Evolutionary conservation across 108 stramenopile genomes (phyloP).

Genomic region (Licmophora abbreviata): DNA sequence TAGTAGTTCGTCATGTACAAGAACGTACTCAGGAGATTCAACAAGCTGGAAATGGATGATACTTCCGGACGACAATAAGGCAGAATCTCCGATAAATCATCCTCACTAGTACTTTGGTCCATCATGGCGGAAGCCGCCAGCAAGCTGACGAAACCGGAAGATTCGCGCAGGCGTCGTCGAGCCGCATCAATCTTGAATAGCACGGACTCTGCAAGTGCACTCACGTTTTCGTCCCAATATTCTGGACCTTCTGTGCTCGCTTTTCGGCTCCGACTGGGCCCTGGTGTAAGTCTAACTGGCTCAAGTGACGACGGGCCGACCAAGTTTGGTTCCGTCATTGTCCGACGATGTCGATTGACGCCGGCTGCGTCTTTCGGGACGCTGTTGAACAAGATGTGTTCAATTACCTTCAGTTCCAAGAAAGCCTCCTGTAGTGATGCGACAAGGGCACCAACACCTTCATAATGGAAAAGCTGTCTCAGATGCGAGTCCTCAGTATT

Average conservation of each 20-base stretch:
- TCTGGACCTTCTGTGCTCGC: no score
- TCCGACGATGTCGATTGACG: no score
- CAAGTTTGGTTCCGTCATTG: no score
- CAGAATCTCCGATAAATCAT: slow-evolving; percentile 1
- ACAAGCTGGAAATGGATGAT: slow-evolving; percentile 6
- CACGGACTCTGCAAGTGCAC: no score
- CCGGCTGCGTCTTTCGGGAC: no score
- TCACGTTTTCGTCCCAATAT: no score
- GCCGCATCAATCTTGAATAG: slow-evolving; percentile 4
- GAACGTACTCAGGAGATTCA: slow-evolving; percentile 50
- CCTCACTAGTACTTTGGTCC: slow-evolving; percentile 5
- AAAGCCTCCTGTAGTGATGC: slow-evolving; percentile 22
- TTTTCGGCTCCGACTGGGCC: no score
- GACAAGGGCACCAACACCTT: slow-evolving; percentile 23
- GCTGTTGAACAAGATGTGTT: no score
- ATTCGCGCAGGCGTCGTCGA: slow-evolving; percentile 1
- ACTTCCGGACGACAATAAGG: no score
- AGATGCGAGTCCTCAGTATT: slow-evolving; percentile 13
- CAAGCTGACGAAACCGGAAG: background rate
- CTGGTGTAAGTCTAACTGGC: no score
- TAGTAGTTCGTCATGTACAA: slow-evolving; percentile 38
- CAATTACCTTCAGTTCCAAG: no score
- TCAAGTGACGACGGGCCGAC: no score
- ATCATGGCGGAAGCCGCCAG: background rate
- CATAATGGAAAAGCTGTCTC: slow-evolving; percentile 27